Evolutionary conservation across 768 basidiomycete species (phyloP), one percentile per base, ranked within the genome.

Genomic region (Pluteus cervinus): DNA sequence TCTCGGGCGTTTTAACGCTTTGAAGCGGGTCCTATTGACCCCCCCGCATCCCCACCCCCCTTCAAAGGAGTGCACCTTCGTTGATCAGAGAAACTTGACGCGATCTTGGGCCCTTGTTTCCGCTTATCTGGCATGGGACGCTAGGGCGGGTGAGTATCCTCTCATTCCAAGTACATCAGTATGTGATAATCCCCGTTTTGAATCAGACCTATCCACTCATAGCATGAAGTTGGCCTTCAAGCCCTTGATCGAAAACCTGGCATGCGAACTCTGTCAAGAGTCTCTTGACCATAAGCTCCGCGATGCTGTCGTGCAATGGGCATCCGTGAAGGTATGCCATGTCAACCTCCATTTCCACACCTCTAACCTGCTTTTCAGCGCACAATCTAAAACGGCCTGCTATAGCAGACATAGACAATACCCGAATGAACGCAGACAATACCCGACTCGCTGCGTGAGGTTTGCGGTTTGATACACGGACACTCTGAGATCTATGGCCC

Each of bases 91-190:
- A 34, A 50, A 47, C 11, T 34, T 66, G 14, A 52, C 48, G n/a
- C 49, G 65, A n/a, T 58, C 62, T 4, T 69, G 67, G 66, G 55
- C 58, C 3, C 46, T 66, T 4, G 56, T 57, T 4, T 44, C 62
- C 6, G 58, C 65, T 0, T 56, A 57, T 46, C 42, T 66, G 3
- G 54, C 52, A 7, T 67, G 64, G 64, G 62, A 64, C 36, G 45
- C 60, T 2, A 47, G 53, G 39, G 58, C 64, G 20, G 61, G 65
- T 63, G 43, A n/a, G 52, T 53, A 29, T 17, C 17, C 14, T 26
- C 7, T 16, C 20, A 4, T 20, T 18, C 12, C 12, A 25, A 28
- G 10, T 30, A 11, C 32, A 14, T 28, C 21, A 11, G 8, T 21
- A 8, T 29, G 23, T 29, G 16, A 5, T 17, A 9, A 17, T 24